Evolutionary conservation across 345 rosid species (phyloP).

Genomic region (Salix viminalis): DNA sequence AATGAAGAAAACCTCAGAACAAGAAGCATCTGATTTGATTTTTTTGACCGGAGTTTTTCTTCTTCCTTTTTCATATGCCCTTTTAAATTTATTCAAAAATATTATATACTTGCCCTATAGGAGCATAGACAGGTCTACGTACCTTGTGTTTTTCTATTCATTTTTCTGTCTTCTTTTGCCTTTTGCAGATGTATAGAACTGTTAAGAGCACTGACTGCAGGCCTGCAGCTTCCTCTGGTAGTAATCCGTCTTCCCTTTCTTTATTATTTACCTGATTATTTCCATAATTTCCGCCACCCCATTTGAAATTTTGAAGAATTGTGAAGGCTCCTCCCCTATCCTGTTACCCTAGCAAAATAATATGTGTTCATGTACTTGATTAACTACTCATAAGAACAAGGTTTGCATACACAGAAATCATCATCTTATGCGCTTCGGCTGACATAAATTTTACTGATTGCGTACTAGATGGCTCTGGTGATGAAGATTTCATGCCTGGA

Average conservation of each 20-base stretch:
- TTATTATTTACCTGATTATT: background rate
- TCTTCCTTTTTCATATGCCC: background rate
- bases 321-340: background rate
- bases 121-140: background rate
- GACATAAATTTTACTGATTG: background rate
- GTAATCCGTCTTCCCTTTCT: slow-evolving; percentile 20
- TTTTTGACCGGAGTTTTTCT: slow-evolving; percentile 2
- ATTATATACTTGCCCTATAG: background rate
- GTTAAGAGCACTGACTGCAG: slow-evolving; percentile 50
- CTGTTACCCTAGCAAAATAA: background rate
- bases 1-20: slow-evolving; percentile 24
- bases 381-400: background rate
- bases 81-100: background rate
- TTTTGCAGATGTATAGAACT: slow-evolving; percentile 57
- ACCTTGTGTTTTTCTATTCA: slow-evolving; percentile 12
- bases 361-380: background rate
- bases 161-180: slow-evolving; percentile 20
- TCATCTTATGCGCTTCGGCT: background rate
- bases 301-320: background rate
- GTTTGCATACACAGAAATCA: background rate
- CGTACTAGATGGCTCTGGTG: slow-evolving; percentile 44
- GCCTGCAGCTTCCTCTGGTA: slow-evolving; percentile 50
- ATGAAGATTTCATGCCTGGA: slow-evolving; percentile 34
- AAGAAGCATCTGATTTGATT: slow-evolving; percentile 30
- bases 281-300: background rate